phyloP scores from a whole-genome alignment of 2,329 filamentous ascomycete genomes.

The Myriangium duriaei region DNA sequence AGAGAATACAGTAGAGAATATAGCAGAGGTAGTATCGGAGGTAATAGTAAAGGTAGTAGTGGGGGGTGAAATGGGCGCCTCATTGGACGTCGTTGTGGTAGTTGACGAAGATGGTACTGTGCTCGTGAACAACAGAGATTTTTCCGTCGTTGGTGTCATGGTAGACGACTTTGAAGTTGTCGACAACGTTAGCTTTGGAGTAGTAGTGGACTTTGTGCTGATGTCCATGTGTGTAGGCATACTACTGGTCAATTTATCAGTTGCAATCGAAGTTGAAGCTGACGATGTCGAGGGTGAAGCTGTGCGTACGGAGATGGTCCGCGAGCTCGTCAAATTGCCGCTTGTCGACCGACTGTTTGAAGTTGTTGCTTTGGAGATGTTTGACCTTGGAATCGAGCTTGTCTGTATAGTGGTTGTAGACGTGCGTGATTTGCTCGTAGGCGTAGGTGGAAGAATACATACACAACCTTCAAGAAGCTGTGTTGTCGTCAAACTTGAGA shows the following conservation, averaged over 20 bases:
- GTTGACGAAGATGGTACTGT: too few species aligned
- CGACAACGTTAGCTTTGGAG: too few species aligned
- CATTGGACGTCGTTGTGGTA: too few species aligned
- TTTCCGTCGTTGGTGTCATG: too few species aligned
- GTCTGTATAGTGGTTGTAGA: not conserved
- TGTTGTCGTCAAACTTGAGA: not conserved
- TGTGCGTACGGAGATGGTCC: not conserved
- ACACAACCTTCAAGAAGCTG: not conserved
- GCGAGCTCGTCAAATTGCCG: not conserved
- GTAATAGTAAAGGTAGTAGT: too few species aligned
- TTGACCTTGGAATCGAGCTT: not conserved
- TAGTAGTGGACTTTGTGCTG: too few species aligned
- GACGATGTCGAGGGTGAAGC: not conserved
- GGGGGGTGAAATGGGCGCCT: too few species aligned
- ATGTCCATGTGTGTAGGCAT: not conserved
- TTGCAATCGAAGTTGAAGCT: not conserved
- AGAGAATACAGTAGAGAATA: too few species aligned
- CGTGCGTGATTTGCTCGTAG: not conserved
- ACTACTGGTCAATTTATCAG: not conserved
- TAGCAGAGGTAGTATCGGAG: too few species aligned
- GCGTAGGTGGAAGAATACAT: not conserved
- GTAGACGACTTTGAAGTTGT: too few species aligned
- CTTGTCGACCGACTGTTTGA: too few species aligned
- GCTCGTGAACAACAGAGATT: too few species aligned
- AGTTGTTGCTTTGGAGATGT: not conserved